Conservation (phyloP, 2,329 filamentous ascomycete genomes). For the Ophioceras dolichostomum region DNA sequence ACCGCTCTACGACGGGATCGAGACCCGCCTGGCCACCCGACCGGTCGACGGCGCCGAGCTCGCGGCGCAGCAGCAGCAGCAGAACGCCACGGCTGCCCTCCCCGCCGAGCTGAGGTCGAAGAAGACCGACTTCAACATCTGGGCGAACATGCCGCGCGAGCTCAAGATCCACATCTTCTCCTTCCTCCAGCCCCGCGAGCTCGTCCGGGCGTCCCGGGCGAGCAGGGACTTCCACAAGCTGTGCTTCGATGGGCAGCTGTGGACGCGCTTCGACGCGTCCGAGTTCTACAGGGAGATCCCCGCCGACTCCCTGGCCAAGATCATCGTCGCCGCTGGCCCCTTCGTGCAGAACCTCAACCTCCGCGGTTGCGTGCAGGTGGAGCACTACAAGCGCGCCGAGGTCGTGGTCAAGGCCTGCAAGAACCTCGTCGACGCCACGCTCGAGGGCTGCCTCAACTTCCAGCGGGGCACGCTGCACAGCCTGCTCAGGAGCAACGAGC, state of each 20-base stretch:
- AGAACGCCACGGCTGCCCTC: conserved; percentile 41
- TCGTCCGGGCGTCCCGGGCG: conserved; percentile 66
- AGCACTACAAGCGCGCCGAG: conserved; percentile 66
- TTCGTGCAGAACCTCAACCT: conserved; percentile 89
- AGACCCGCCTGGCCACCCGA: conserved; percentile 36
- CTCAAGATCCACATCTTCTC: conserved; percentile 66
- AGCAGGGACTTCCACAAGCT: conserved; percentile 67
- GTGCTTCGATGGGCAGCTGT: conserved; percentile 92
- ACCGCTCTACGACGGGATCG: conserved; percentile 27
- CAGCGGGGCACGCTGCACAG: conserved; percentile 66
- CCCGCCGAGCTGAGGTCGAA: conserved; percentile 48
- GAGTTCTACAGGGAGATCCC: conserved; percentile 84
- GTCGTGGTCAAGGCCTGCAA: conserved; percentile 72
- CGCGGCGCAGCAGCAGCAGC: conserved; percentile 15
- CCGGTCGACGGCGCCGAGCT: conserved; percentile 39
- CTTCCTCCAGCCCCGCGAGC: conserved; percentile 66
- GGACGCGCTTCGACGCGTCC: conserved; percentile 73
- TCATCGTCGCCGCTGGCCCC: conserved; percentile 74
- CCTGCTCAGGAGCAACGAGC: conserved; percentile 60
- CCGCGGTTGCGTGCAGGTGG: conserved; percentile 78
- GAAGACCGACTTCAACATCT: conserved; percentile 48
- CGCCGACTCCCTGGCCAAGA: conserved; percentile 68
- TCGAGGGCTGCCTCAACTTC: conserved; percentile 84
- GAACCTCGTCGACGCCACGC: conserved; percentile 76
- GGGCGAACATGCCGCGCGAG: conserved; percentile 72